Evolutionary conservation across 495 filamentous ascomycete genomes (phyloP), one percentile per base, ranked within the genome.

Genomic region (Daldinia caldariorum): DNA sequence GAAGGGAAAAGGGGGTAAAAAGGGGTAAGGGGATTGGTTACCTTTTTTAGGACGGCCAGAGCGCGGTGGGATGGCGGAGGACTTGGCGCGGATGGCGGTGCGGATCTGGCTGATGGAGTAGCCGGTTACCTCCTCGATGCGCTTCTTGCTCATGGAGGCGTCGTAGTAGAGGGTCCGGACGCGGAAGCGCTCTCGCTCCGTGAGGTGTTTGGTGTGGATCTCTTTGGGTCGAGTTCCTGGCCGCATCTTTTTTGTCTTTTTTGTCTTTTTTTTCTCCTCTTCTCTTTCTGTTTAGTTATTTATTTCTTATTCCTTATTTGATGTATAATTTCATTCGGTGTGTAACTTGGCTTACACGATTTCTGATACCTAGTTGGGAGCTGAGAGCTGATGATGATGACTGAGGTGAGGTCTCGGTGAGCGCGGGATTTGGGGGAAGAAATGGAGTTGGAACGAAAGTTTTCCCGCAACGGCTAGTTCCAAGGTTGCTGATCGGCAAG

Each of bases 121-220:
- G 34, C 69, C 69, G 20, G 74, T 76, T 53, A 76, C 62, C 53
- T 72, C 58, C 58, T 57, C 53, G 45, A 76, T 74, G 61, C 74
- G 74, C 39, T 45, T 62, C 45, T 67, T 65, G 55, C 66, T 62
- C 63, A 76, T 51, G 39, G 35, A 8, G 41, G 74, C 74, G 63
- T 76, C 74, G 54, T 66, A 76, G 35, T 76, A 74, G 32, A 76
- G 63, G 6, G 72, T 74, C 56, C 74, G 74, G 4, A 76, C 72
- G 6, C 72, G 49, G 61, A 74, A 76, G 56, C 74, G 71, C 34
- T 76, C 69, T 1, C 69, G 56, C 55, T 70, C 74, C 0, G 74
- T 72, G 18, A 76, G 61, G 59, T 76, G 74, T 53, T 74, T 76
- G 26, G 69, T 72, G 45, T 74, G 69, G 20, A 72, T 9, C 13